phyloP scores from a whole-genome alignment of 495 filamentous ascomycete species.

The Penicillium soppii region DNA sequence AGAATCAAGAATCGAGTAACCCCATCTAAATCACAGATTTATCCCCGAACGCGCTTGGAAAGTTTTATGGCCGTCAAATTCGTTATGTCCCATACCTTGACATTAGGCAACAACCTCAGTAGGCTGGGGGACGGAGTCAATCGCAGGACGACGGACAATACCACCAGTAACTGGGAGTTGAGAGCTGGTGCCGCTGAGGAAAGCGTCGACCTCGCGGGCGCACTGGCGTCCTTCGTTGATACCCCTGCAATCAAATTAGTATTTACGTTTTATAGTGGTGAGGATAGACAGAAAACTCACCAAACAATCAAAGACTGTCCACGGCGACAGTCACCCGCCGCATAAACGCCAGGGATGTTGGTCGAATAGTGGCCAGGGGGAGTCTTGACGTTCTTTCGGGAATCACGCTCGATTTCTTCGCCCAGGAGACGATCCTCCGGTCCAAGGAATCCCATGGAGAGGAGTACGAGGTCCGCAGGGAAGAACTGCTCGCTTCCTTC shows the following conservation, averaged over 20 bases:
- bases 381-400: conserved; percentile 97
- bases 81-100: background rate
- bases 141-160: conserved; percentile 80
- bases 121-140: conserved; percentile 41
- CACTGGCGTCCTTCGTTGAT: conserved; percentile 98
- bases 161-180: conserved; percentile 90
- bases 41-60: background rate
- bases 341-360: conserved; percentile 87
- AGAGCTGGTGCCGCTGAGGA: conserved; percentile 73
- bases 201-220: conserved; percentile 91
- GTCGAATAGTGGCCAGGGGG: conserved; percentile 85
- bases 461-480: conserved; percentile 91
- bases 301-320: conserved; percentile 98
- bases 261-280: background rate
- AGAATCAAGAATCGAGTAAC: background rate
- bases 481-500: conserved; percentile 96
- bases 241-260: conserved; percentile 58
- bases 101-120: conserved; percentile 30
- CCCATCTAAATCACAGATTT: conserved; percentile 2
- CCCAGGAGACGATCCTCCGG: conserved; percentile 89
- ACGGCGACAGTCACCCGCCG: conserved; percentile 93
- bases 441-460: conserved; percentile 98
- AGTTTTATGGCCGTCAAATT: conserved; percentile 11
- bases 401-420: conserved; percentile 85
- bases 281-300: conserved; percentile 51